Evolutionary conservation across 2,329 filamentous ascomycete species (phyloP), one percentile per base, ranked within the genome.

Genomic region (Cytospora chrysosperma): DNA sequence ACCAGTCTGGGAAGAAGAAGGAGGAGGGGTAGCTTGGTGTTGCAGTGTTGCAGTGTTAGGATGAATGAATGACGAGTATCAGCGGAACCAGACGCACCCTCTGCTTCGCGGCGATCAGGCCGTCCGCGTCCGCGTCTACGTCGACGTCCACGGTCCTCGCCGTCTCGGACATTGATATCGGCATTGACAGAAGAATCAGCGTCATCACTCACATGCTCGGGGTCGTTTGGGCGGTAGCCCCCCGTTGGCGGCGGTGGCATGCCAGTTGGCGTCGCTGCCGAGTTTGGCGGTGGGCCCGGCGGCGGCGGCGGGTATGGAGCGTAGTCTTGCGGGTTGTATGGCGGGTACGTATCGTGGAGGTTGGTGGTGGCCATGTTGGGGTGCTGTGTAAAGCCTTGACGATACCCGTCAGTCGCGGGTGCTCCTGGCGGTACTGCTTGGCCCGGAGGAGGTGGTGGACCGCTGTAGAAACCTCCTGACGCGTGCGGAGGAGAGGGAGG

Each of bases 381-480:
- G 56, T 77, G 77, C 13, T 75, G 75, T 7, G 75, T 74, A 67
- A 79, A 76, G 21, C 72, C 72, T 30, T 65, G 69, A 10, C 62
- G 4, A 67, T 59, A 32, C 66, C 62, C 28, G 49, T 50, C 30
- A 53, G 56, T 40, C 51, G 19, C 37, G 34, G 51, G 27, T 17
- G 51, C 27, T 30, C 37, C 32, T 21, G 51, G 27, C 24, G 51
- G 51, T 24, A 32, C 47, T 37, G 49, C 50, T 30, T 61, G 54
- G 53, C 51, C 64, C 40, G 30, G 56, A 58, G 52, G 19, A 19
- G 32, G 59, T 13, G 67, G 63, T 3, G 78, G 78, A 3, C 78
- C 78, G 64, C 80, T 82, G 69, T 77, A 82, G 19, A 78, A 77
- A 15, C 81, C 81, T n/a, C 81, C 82, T 2, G 81, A 84, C 4